phyloP scores from a whole-genome alignment of 2,329 filamentous ascomycete genomes.

The Thelonectria olida region DNA sequence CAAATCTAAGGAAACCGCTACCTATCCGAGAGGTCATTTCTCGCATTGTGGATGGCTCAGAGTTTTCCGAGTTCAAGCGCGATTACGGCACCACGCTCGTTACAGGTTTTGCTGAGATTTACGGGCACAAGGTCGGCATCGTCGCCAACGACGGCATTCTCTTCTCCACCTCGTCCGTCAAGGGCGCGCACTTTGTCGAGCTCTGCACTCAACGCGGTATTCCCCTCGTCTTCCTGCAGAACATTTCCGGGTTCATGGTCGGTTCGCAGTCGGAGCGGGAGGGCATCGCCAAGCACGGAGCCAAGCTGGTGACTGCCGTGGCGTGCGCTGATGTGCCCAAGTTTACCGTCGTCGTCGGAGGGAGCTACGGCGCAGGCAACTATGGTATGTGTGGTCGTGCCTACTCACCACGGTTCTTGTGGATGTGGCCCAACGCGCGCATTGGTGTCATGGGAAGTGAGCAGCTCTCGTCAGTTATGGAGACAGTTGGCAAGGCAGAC shows the following conservation, averaged over 20 bases:
- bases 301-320: constrained; percentile 95
- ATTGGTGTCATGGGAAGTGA: constrained; percentile 97
- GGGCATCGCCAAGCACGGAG: constrained; percentile 97
- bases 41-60: constrained; percentile 88
- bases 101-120: constrained; percentile 89
- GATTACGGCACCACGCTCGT: constrained; percentile 90
- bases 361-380: constrained; percentile 92
- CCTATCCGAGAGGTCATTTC: constrained; percentile 91
- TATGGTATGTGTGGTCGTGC: constrained; percentile 98
- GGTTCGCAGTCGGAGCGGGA: constrained; percentile 90
- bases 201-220: constrained; percentile 90
- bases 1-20: constrained; percentile 86
- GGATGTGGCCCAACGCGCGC: constrained; percentile 98
- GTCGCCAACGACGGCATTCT: constrained; percentile 96
- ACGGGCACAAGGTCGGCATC: constrained; percentile 91
- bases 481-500: constrained; percentile 86
- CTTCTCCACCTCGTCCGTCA: constrained; percentile 87
- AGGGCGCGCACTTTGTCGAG: constrained; percentile 97
- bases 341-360: constrained; percentile 95
- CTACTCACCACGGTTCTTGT: constrained; percentile 89
- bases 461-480: constrained; percentile 93
- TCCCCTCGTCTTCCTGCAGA: constrained; percentile 92
- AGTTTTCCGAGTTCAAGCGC: constrained; percentile 94
- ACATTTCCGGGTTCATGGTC: constrained; percentile 99
- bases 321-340: constrained; percentile 95